These are phyloP conservation scores for Ophiocordyceps camponoti-saundersi DNA, from an alignment of 2,329 filamentous ascomycete species.

Conservation along the genomic window DNA sequence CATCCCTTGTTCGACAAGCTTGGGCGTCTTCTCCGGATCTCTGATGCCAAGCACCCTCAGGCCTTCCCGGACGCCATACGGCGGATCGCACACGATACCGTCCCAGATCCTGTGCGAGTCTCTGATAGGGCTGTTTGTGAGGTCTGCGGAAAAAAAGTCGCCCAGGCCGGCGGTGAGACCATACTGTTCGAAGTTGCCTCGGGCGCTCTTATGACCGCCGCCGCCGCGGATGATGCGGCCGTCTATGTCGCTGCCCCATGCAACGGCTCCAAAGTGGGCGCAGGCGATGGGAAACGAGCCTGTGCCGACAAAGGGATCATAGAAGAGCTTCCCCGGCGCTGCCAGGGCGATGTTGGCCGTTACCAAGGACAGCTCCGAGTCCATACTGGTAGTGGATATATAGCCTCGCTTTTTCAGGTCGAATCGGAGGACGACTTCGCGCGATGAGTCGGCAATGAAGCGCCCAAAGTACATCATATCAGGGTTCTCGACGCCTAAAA, in stretches of 20 bases:
- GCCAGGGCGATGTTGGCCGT: slow-evolving; percentile 85
- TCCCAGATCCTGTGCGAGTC: slow-evolving; percentile 48
- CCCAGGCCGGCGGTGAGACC: slow-evolving; percentile 47
- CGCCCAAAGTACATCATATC: slow-evolving; percentile 54
- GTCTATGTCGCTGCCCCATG: slow-evolving; percentile 85
- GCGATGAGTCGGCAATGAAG: slow-evolving; percentile 46
- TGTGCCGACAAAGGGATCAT: slow-evolving; percentile 91
- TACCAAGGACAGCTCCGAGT: slow-evolving; percentile 77
- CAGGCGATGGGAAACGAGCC: slow-evolving; percentile 85
- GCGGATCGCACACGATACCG: slow-evolving; percentile 87
- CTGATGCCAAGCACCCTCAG: slow-evolving; percentile 70
- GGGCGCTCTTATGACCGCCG: slow-evolving; percentile 29
- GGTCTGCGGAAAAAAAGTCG: slow-evolving; percentile 68
- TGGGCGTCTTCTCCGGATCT: slow-evolving; percentile 42
- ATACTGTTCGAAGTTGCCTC: slow-evolving; percentile 75
- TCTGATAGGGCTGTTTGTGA: slow-evolving; percentile 71
- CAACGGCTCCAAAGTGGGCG: slow-evolving; percentile 72
- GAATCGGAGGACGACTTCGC: slow-evolving; percentile 54
- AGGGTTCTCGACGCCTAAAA: slow-evolving; percentile 32
- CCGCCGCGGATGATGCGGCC: slow-evolving; percentile 71
- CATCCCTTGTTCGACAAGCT: slow-evolving; percentile 51
- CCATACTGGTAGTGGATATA: slow-evolving; percentile 95
- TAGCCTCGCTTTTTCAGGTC: slow-evolving; percentile 88
- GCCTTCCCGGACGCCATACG: slow-evolving; percentile 88
- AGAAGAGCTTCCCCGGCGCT: slow-evolving; percentile 68